These are phyloP conservation scores for Colletotrichum salicis DNA, from an alignment of 2,329 filamentous ascomycete species.

Conservation along the genomic window DNA sequence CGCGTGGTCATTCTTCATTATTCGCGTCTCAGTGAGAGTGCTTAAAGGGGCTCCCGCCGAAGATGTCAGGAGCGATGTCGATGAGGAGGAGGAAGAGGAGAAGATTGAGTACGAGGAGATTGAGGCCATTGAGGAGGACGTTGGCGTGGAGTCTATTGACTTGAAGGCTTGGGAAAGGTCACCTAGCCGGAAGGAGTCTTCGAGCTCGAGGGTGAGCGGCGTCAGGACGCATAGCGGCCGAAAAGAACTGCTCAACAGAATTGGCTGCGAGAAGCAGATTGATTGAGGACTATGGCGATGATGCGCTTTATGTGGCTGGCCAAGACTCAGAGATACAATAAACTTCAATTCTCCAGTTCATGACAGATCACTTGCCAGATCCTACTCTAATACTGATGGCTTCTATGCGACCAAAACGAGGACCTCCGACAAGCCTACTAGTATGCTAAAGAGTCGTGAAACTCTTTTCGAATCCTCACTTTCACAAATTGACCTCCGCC, in stretches of 20 bases:
- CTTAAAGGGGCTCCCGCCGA: slow-evolving; percentile 10
- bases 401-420: no score
- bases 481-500: no score
- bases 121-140: not conserved
- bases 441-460: no score
- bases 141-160: slow-evolving; percentile 9
- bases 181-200: not conserved
- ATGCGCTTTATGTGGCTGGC: not conserved
- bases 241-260: slow-evolving; percentile 14
- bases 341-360: not conserved
- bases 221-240: not conserved
- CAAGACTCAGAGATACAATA: not conserved
- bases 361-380: not conserved
- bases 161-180: slow-evolving; percentile 1
- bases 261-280: slow-evolving; percentile 19
- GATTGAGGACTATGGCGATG: not conserved
- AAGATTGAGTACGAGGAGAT: not conserved
- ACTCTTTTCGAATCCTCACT: no score
- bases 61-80: slow-evolving; percentile 5
- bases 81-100: not conserved
- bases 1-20: slow-evolving; percentile 7
- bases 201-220: not conserved
- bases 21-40: slow-evolving; percentile 1
- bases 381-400: not conserved
- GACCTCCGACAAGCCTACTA: no score